Conservation (phyloP, 1,139 yeast species). For the Debaryomycetaceae sp. region DNA sequence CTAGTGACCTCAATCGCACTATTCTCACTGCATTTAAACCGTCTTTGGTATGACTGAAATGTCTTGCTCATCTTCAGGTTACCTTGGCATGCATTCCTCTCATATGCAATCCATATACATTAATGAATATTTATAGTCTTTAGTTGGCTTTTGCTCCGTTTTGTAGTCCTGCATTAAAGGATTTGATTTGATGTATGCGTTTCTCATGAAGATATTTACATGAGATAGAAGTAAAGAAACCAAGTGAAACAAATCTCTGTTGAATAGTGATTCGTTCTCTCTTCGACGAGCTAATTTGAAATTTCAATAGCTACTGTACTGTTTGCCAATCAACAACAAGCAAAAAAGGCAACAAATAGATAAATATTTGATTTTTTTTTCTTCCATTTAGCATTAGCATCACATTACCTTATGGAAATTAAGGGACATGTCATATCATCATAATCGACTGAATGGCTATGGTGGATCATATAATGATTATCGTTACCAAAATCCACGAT, state of each 20-base stretch:
- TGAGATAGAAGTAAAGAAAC: not conserved
- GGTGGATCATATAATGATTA: slow-evolving; percentile 9
- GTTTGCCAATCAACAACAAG: too few species aligned
- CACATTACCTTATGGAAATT: not conserved
- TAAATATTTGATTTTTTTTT: too few species aligned
- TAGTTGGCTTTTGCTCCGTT: not conserved
- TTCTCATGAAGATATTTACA: not conserved
- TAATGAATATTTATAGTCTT: not conserved
- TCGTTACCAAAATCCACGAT: slow-evolving; percentile 6
- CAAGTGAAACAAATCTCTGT: too few species aligned
- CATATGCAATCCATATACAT: not conserved
- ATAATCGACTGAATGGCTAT: slow-evolving; percentile 11
- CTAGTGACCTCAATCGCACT: too few species aligned
- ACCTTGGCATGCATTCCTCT: not conserved
- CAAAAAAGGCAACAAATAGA: not conserved
- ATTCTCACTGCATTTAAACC: not conserved
- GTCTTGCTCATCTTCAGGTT: not conserved
- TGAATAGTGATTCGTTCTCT: too few species aligned
- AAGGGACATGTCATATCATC: slow-evolving; percentile 11
- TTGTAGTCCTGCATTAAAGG: not conserved
- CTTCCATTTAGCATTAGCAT: not conserved
- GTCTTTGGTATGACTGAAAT: not conserved
- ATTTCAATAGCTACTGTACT: too few species aligned
- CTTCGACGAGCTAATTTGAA: too few species aligned
- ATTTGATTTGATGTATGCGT: not conserved